These are phyloP conservation scores for Monosporascus sp. DNA, from an alignment of 2,329 filamentous ascomycete species.

Conservation along the genomic window DNA sequence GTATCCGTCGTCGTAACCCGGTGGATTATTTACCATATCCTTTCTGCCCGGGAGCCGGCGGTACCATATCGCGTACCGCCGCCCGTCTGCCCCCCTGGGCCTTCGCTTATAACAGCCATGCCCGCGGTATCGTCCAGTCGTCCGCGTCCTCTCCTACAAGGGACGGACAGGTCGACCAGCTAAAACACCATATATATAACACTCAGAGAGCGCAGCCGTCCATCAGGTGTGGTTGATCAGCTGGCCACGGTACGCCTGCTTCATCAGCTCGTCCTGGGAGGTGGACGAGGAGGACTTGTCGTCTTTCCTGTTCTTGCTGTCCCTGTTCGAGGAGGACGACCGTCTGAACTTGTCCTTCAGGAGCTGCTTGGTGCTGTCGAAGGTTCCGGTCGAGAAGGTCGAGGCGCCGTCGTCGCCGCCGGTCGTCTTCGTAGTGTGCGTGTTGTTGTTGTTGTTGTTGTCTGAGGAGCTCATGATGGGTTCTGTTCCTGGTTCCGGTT, in stretches of 20 bases:
- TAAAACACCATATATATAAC: background rate
- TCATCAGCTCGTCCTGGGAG: background rate
- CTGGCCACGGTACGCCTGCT: background rate
- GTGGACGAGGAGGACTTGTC: background rate
- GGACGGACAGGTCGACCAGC: background rate
- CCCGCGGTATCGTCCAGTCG: background rate
- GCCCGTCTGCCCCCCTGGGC: too few relatives aligned
- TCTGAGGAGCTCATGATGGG: conserved; percentile 10
- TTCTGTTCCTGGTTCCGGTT: background rate
- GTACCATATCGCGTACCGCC: too few relatives aligned
- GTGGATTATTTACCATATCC: too few relatives aligned
- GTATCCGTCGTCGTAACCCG: too few relatives aligned
- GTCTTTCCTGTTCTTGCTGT: background rate
- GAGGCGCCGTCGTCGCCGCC: conserved; percentile 6
- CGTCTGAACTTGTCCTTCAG: conserved; percentile 9
- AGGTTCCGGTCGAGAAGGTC: conserved; percentile 13
- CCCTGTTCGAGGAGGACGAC: background rate
- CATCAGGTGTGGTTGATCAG: background rate
- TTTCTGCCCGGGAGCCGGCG: too few relatives aligned
- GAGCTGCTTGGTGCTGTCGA: conserved; percentile 11
- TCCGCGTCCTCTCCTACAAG: background rate
- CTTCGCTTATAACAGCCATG: too few relatives aligned
- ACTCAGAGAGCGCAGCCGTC: background rate
- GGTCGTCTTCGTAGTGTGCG: background rate
- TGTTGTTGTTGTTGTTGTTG: background rate